Evolutionary conservation across 2,329 filamentous ascomycete species (phyloP).

Genomic region (Trichoderma lentiforme): DNA sequence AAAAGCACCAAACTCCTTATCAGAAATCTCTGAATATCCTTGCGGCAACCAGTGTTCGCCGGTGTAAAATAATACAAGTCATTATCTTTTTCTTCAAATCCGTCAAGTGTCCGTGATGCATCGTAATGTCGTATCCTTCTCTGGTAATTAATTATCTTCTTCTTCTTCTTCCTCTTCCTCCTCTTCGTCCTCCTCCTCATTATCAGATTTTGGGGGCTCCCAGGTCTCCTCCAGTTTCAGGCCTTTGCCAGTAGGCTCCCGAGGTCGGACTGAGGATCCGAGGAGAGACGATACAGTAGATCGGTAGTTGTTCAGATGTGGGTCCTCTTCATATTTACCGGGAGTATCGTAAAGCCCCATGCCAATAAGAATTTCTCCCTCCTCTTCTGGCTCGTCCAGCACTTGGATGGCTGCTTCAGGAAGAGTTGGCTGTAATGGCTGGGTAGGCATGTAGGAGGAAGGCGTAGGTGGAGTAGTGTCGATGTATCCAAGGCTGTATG

Average conservation of each 20-base stretch:
- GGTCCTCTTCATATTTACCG: conserved; percentile 51
- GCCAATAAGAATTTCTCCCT: conserved; percentile 72
- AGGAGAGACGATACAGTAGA: conserved; percentile 54
- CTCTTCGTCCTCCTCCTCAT: conserved; percentile 49
- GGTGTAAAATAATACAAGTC: not conserved
- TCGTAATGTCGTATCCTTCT: not conserved
- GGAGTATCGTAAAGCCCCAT: conserved; percentile 79
- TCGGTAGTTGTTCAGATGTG: conserved; percentile 52
- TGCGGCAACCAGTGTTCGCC: not conserved
- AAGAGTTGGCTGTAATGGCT: conserved; percentile 46
- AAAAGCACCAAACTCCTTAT: not conserved
- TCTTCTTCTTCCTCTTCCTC: conserved; percentile 40
- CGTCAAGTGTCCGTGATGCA: not conserved
- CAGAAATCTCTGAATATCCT: not conserved
- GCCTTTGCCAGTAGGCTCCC: conserved; percentile 62
- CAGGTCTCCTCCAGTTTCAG: conserved; percentile 79
- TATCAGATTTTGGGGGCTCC: conserved; percentile 66
- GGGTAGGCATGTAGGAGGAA: conserved; percentile 51
- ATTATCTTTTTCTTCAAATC: not conserved
- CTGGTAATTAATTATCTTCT: conserved; percentile 24
- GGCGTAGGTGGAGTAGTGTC: conserved; percentile 57
- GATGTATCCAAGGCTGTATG: conserved; percentile 41
- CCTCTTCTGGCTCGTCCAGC: conserved; percentile 52
- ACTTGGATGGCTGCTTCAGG: conserved; percentile 49
- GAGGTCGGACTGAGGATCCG: conserved; percentile 44